Conservation (phyloP, 2,329 filamentous ascomycete genomes). For the Fusarium scirpi region DNA sequence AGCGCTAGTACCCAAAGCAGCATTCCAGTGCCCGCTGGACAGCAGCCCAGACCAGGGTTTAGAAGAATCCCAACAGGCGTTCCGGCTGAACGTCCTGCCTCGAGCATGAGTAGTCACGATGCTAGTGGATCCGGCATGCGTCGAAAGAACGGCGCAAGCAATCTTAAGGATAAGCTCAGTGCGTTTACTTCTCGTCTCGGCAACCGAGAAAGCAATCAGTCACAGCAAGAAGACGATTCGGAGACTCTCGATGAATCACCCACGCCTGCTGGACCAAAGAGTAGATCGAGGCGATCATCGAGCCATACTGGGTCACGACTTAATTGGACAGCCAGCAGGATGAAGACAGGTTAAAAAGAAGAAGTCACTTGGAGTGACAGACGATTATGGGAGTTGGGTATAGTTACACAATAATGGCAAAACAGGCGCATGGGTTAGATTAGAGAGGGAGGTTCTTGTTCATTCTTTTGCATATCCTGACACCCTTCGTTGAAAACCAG, state of each 20-base stretch:
- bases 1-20: slow-evolving; percentile 36
- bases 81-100: slow-evolving; percentile 45
- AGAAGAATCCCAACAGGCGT: slow-evolving; percentile 41
- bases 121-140: slow-evolving; percentile 40
- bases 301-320: slow-evolving; percentile 37
- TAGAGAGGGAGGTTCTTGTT: slow-evolving; percentile 27
- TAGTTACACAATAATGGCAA: slow-evolving; percentile 29
- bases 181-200: slow-evolving; percentile 50
- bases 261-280: slow-evolving; percentile 22
- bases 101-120: slow-evolving; percentile 50
- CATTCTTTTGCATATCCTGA: slow-evolving; percentile 28
- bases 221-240: slow-evolving; percentile 40
- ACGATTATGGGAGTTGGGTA: slow-evolving; percentile 10
- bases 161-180: slow-evolving; percentile 53
- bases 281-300: slow-evolving; percentile 37
- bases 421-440: slow-evolving; percentile 34
- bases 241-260: slow-evolving; percentile 39
- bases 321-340: slow-evolving; percentile 34
- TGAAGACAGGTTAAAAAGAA: slow-evolving; percentile 24
- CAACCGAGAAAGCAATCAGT: slow-evolving; percentile 38
- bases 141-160: slow-evolving; percentile 48
- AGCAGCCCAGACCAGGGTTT: slow-evolving; percentile 41
- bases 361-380: slow-evolving; percentile 10
- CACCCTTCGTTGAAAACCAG: slow-evolving; percentile 1
- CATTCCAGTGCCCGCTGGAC: slow-evolving; percentile 24